phyloP scores from a whole-genome alignment of 108 stramenopile genomes.

The Nannochloropsis gaditana region DNA sequence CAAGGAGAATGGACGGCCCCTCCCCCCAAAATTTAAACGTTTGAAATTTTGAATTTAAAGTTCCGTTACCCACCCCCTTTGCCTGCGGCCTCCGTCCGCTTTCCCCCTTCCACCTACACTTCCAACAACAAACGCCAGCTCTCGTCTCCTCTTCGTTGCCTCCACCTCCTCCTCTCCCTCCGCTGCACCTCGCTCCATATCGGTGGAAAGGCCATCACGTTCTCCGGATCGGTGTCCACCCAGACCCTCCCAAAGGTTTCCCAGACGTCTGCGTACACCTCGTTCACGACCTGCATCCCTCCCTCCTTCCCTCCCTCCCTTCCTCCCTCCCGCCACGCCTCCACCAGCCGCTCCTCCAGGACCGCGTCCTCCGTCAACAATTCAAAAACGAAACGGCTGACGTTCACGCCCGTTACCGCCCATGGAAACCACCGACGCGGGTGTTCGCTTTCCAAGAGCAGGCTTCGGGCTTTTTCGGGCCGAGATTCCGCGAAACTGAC shows the following conservation, averaged over 20 bases:
- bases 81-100: neutral
- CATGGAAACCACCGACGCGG: neutral
- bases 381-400: neutral
- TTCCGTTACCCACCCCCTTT: neutral
- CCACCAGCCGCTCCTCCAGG: neutral
- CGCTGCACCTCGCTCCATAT: constrained; percentile 1
- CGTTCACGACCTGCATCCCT: constrained; percentile 6
- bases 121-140: neutral
- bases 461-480: neutral
- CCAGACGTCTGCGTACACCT: neutral
- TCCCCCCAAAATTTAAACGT: too few species aligned
- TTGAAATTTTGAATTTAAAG: too few species aligned
- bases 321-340: neutral
- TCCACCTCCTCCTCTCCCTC: neutral
- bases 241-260: neutral
- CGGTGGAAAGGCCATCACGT: neutral
- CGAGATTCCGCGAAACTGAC: neutral
- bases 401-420: neutral
- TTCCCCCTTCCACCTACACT: neutral
- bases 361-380: neutral
- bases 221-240: neutral
- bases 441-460: neutral
- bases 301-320: neutral
- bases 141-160: neutral
- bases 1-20: too few species aligned